Conservation (phyloP, 331 rosid species). For the Dryas integrifolia region DNA sequence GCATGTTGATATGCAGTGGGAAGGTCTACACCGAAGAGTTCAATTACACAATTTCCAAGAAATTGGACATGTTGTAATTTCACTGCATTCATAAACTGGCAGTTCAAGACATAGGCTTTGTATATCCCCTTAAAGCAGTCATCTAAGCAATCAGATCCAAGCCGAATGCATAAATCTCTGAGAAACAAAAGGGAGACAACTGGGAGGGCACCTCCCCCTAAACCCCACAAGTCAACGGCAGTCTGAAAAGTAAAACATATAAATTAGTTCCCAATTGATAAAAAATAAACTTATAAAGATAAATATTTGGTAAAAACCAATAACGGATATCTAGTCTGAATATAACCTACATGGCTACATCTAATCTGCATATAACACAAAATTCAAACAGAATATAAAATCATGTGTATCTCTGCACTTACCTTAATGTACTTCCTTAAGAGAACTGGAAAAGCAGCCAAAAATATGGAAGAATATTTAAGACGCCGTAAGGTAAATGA, state of each 20-base stretch:
- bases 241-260: conserved; percentile 41
- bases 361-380: not conserved
- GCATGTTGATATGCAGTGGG: conserved; percentile 89
- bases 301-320: not conserved
- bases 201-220: conserved; percentile 91
- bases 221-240: conserved; percentile 92
- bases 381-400: conserved; percentile 4
- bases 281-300: not conserved
- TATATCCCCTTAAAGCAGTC: conserved; percentile 88
- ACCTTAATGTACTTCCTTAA: conserved; percentile 87
- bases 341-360: conserved; percentile 5
- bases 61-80: conserved; percentile 79
- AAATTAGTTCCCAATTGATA: conserved; percentile 12
- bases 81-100: conserved; percentile 77
- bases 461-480: conserved; percentile 68
- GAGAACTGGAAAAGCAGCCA: conserved; percentile 86
- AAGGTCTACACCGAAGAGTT: conserved; percentile 73
- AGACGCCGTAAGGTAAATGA: conserved; percentile 75
- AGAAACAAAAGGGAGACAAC: conserved; percentile 67
- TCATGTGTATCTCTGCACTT: conserved; percentile 14
- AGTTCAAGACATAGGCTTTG: conserved; percentile 86
- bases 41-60: conserved; percentile 75
- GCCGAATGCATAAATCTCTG: conserved; percentile 71
- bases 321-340: not conserved
- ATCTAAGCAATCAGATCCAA: conserved; percentile 85